Percentiles rank a stretch among this genome's conserved stretches.
phyloP scores from a whole-genome alignment of 768 basidiomycete genomes.

The Saitozyma podzolica region DNA sequence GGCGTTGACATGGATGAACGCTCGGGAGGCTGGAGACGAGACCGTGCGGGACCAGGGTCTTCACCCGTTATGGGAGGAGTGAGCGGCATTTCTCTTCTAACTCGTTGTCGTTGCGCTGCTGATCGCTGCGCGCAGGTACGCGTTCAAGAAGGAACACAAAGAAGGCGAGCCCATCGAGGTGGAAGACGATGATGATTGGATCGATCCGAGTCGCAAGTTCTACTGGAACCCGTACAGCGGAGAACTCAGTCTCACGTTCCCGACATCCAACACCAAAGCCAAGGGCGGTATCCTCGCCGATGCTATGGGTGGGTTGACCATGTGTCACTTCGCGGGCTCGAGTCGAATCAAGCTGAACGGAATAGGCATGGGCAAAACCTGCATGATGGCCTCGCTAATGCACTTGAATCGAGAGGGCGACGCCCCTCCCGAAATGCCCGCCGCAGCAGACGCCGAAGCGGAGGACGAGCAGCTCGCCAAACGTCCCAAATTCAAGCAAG shows the following conservation, averaged over 20 bases:
- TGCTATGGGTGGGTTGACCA: constrained; percentile 47
- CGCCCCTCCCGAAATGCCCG: constrained; percentile 41
- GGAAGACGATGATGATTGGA: constrained; percentile 67
- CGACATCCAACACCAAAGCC: constrained; percentile 72
- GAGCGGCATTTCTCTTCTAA: constrained; percentile 33
- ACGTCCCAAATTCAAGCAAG: constrained; percentile 49
- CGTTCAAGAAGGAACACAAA: constrained; percentile 66
- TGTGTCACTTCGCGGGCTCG: not conserved
- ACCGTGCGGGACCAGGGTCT: constrained; percentile 66
- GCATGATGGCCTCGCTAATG: constrained; percentile 83
- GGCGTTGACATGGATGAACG: constrained; percentile 87
- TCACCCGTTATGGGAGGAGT: constrained; percentile 96
- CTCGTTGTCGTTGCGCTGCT: not conserved
- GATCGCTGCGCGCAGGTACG: constrained; percentile 60
- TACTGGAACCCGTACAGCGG: constrained; percentile 55
- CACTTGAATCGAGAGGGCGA: constrained; percentile 66
- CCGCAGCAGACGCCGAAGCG: constrained; percentile 5
- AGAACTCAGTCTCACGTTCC: constrained; percentile 81
- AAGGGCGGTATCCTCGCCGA: constrained; percentile 89
- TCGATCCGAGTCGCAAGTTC: constrained; percentile 35
- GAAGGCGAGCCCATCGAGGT: constrained; percentile 68
- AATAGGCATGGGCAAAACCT: constrained; percentile 52
- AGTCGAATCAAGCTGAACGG: too few species aligned
- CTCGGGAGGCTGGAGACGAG: constrained; percentile 74
- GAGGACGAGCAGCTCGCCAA: constrained; percentile 37